Base-by-base conservation (phyloP, 2,329 filamentous ascomycete genomes). In the Ophiognomonia clavigignenti-juglandacearum region DNA sequence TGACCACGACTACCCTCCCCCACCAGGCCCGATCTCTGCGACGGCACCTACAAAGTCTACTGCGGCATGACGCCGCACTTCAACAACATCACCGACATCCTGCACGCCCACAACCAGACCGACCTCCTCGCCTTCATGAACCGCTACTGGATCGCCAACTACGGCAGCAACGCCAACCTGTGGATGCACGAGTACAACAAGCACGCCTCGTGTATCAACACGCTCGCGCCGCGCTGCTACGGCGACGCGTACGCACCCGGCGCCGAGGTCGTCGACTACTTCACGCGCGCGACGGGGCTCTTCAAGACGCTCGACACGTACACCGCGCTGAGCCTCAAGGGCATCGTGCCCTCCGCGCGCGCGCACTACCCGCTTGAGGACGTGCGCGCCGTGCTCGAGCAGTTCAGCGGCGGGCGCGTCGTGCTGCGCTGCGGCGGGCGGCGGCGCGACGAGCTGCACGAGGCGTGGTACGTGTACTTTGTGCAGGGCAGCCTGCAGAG, bases 131-230 rank as follows among this genome's bases (percentile, higher is more conserved):
- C 55, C 7, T 64, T 60, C 48, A 71, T 71, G 69, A 60, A 69
- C 54, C 59, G 68, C 13, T 70, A 70, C 56, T 73, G 69, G 69
- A 54, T 70, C 29, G 66, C 68, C 10, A 61, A 65, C 43, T 32
- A 65, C 45, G 67, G 67, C 22, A 59, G 62, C 19, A 71, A 71
- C 54, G 58, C 65, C 26, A 61, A 66, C 43, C 61, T 88, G 57
- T 88, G 84, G 84, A 72, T 78, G 56, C 82, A 86, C 64, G 84
- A 88, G 60, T 88, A 82, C 77, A 72, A 74, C 62, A 86, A 85
- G 62, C 83, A 88, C 61, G 85, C 79, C 26, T 86, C 83, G 11
- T 88, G 85, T 66, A 80, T 88, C 58, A 82, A 78, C 59, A 88
- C 85, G 0, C 75, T 88, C 38, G 67, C 82, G 3, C 76, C 82